phyloP scores from a whole-genome alignment of 192 early-diverging fungal genomes.

The Backusella liffmaniae region DNA sequence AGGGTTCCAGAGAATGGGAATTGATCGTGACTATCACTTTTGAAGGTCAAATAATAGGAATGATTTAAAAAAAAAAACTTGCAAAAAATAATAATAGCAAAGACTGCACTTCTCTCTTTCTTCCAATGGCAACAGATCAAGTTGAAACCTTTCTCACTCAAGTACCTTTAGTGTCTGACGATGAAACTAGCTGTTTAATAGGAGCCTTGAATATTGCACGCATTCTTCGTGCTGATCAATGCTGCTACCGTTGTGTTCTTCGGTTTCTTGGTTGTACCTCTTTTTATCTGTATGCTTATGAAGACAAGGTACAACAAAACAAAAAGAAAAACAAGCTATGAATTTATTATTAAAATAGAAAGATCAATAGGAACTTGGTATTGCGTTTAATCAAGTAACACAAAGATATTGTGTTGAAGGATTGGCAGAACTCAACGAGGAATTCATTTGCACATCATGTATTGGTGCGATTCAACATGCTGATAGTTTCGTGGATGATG shows the following conservation, averaged over 20 bases:
- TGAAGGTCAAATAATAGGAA: background rate
- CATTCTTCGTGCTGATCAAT: constrained; percentile 13
- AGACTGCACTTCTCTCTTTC: background rate
- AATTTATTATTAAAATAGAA: background rate
- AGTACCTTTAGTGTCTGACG: background rate
- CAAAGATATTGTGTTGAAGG: no score
- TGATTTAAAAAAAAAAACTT: background rate
- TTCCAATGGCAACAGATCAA: background rate
- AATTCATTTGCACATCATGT: constrained; percentile 30
- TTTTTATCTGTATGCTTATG: background rate
- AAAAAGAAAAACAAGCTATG: background rate
- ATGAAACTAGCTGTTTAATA: background rate
- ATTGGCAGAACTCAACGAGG: background rate
- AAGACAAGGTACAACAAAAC: constrained; percentile 10
- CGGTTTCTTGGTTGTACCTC: constrained; percentile 20
- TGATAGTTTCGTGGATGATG: constrained; percentile 21
- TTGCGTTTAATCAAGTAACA: constrained; percentile 1
- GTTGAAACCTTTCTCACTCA: background rate
- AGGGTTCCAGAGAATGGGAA: background rate
- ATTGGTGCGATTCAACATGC: constrained; percentile 37
- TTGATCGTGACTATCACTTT: background rate
- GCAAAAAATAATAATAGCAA: no score
- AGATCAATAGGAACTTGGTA: background rate
- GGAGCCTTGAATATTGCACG: constrained; percentile 7
- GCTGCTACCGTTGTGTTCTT: constrained; percentile 29